These are phyloP conservation scores for Epichloe festucae DNA, from an alignment of 2,329 filamentous ascomycete genomes.

Conservation along the genomic window DNA sequence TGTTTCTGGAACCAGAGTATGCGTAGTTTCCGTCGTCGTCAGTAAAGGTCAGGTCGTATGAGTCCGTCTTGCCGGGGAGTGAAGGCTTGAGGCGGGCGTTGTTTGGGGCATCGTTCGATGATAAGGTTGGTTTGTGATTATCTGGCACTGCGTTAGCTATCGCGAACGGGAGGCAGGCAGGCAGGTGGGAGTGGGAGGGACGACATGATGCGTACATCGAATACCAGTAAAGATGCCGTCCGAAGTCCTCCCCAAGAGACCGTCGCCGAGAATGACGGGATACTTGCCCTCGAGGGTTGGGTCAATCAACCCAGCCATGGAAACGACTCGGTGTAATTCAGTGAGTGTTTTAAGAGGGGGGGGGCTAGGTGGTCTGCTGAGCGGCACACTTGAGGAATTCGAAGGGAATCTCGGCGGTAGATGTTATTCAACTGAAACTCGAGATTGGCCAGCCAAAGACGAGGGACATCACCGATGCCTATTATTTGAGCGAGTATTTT, in stretches of 20 bases:
- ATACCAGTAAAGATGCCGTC: conserved; percentile 49
- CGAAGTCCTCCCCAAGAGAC: conserved; percentile 40
- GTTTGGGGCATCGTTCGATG: conserved; percentile 34
- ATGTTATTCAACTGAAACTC: too few species aligned
- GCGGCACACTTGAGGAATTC: not conserved
- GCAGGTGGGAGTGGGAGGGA: not conserved
- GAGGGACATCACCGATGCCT: not conserved
- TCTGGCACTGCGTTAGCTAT: conserved; percentile 25
- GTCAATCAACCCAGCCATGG: conserved; percentile 35
- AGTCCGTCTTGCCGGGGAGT: conserved; percentile 32
- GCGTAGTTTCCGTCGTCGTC: conserved; percentile 45
- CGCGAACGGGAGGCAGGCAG: not conserved
- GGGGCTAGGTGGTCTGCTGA: not conserved
- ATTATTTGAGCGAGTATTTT: too few species aligned
- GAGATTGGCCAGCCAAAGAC: not conserved
- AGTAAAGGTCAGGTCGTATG: conserved; percentile 43
- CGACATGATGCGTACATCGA: conserved; percentile 34
- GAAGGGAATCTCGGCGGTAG: not conserved
- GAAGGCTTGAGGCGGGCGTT: conserved; percentile 39
- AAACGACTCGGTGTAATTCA: not conserved
- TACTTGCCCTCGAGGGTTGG: conserved; percentile 49
- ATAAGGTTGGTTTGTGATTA: conserved; percentile 46
- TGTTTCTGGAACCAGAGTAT: conserved; percentile 46
- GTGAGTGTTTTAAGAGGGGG: not conserved
- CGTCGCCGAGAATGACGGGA: conserved; percentile 50